Evolutionary conservation across 352 stramenopile species (phyloP), one percentile per base, ranked within the genome.

Genomic region (Pythium apleroticum): DNA sequence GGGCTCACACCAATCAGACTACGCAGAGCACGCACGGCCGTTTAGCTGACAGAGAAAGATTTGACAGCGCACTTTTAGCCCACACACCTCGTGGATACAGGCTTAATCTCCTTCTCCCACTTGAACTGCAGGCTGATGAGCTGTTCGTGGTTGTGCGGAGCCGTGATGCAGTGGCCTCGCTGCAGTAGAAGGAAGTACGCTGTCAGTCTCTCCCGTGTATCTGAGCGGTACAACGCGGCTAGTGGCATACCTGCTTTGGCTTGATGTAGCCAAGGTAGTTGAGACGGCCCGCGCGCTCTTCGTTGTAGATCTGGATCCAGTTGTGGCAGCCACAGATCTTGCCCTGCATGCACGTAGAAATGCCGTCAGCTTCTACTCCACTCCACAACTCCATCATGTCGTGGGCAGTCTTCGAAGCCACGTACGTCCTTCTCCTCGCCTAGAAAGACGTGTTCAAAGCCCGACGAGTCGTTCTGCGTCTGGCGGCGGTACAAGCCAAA

Each of bases 381-480:
- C 20, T 11, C 0, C 43, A 27, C 7, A 28, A 4, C 17, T 19
- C 15, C 15, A 3, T 10, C 3, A 48, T 4, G 4, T 52, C 7
- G n/a, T 33, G 30, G 10, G 10, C 30, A 33, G 30, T 33, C 30
- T 33, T 33, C 30, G 30, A 14, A 31, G 27, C 6, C 14, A 70
- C 86, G 56, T 62, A 93, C 91, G 61, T 98, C 84, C 59, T 96
- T 97, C 48, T 98, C 89, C 77, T 99, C 96, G 50, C 96, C 96
- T 10, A 98, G 83, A 68, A 99, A 99, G 7, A 98, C 95, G 72
- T 99, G 96, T 67, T 99, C 96, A 68, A 99, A 99, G 28, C 95
- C 95, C 7, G 88, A 98, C 20, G 91, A 98, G 71, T 99, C 86
- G 64, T 90, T 90, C 58, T 73, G 63, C 46, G 81, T 74, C 68